These are phyloP conservation scores for Xylariaceae sp. DNA, from an alignment of 2,329 filamentous ascomycete genomes.

Conservation along the genomic window DNA sequence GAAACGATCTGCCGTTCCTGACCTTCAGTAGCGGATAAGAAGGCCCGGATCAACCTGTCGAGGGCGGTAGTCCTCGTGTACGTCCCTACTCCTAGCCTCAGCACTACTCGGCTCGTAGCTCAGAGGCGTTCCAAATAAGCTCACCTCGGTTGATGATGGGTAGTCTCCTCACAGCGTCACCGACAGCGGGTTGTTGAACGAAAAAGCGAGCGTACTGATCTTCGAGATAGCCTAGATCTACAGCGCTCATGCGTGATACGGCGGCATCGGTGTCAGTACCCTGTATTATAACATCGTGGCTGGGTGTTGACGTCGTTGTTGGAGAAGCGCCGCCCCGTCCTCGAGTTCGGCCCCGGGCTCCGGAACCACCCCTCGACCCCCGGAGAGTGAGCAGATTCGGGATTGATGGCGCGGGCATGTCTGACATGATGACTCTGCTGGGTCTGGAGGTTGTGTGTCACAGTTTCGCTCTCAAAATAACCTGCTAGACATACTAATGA, in stretches of 20 bases:
- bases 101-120: constrained; percentile 31
- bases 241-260: constrained; percentile 86
- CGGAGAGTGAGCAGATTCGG: constrained; percentile 75
- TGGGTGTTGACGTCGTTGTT: constrained; percentile 35
- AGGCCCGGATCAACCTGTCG: constrained; percentile 76
- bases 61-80: constrained; percentile 88
- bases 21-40: constrained; percentile 58
- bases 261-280: constrained; percentile 92
- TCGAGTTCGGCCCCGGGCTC: constrained; percentile 47
- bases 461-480: too few species aligned
- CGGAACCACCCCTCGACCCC: constrained; percentile 51
- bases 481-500: too few species aligned
- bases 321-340: constrained; percentile 34
- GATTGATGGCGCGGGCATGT: constrained; percentile 76
- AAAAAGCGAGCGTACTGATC: constrained; percentile 81
- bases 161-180: constrained; percentile 67
- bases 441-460: neutral
- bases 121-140: constrained; percentile 27
- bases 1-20: constrained; percentile 80
- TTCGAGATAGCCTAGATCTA: constrained; percentile 81
- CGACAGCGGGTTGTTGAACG: constrained; percentile 53
- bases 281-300: constrained; percentile 79
- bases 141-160: constrained; percentile 94
- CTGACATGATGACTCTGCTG: constrained; percentile 15
- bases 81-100: constrained; percentile 67